Conservation (phyloP, 1,284 basidiomycete genomes). For the Leccinum pallidistipes region DNA sequence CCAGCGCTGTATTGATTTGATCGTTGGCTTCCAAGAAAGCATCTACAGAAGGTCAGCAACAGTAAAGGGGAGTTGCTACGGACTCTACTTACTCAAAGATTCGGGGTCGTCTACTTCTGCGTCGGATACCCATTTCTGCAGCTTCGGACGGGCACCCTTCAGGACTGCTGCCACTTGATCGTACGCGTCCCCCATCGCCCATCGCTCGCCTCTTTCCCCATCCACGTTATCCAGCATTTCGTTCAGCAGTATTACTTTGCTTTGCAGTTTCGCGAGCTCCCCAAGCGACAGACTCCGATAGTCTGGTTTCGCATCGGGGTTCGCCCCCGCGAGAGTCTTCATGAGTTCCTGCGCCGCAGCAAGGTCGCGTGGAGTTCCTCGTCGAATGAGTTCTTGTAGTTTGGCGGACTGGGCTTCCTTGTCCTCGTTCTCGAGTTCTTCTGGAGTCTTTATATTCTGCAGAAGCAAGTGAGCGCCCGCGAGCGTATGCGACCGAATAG, state of each 20-base stretch:
- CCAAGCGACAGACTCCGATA: constrained; percentile 87
- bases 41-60: constrained; percentile 48
- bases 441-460: constrained; percentile 90
- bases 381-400: constrained; percentile 95
- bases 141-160: constrained; percentile 83
- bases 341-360: constrained; percentile 97
- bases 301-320: constrained; percentile 92
- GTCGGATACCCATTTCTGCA: constrained; percentile 99
- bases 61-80: neutral
- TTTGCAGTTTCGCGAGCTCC: constrained; percentile 94
- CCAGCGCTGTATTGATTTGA: constrained; percentile 91
- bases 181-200: constrained; percentile 91
- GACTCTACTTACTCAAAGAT: constrained; percentile 67
- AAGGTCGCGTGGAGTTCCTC: constrained; percentile 94
- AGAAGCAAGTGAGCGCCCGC: constrained; percentile 11
- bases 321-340: constrained; percentile 94
- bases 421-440: constrained; percentile 96
- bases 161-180: constrained; percentile 93
- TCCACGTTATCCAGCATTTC: constrained; percentile 97
- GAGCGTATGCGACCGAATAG: neutral
- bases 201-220: constrained; percentile 62
- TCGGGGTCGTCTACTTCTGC: constrained; percentile 81
- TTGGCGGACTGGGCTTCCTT: constrained; percentile 95
- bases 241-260: constrained; percentile 91
- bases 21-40: constrained; percentile 96